Conservation (phyloP, 441 rosid species). For the Gossypium trilobum region DNA sequence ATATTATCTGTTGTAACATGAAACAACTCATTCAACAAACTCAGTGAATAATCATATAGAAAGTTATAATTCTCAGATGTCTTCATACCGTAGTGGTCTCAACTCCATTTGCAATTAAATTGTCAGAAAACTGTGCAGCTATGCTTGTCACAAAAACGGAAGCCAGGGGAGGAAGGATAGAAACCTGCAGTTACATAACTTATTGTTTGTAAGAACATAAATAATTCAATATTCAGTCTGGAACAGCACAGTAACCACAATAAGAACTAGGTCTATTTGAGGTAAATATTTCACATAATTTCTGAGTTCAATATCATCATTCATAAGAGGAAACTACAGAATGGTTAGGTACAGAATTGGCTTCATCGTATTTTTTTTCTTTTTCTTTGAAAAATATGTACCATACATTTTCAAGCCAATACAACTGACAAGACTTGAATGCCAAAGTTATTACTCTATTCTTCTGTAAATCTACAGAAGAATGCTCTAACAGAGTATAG, state of each 20-base stretch:
- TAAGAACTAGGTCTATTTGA: neutral
- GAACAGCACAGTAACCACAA: neutral
- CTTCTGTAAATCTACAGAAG: neutral
- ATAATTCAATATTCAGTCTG: conserved; percentile 1
- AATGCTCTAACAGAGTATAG: neutral
- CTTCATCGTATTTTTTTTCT: neutral
- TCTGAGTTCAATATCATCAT: conserved; percentile 1
- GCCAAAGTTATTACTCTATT: neutral
- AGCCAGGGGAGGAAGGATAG: conserved; percentile 93
- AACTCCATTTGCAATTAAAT: conserved; percentile 66
- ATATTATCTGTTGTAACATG: neutral
- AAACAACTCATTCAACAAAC: conserved; percentile 6
- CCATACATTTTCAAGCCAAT: neutral
- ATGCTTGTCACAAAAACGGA: conserved; percentile 63
- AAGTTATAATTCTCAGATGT: neutral
- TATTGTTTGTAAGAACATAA: conserved; percentile 8
- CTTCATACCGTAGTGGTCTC: conserved; percentile 65
- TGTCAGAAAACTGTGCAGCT: conserved; percentile 83
- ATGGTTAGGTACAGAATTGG: neutral
- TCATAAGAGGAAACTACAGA: neutral
- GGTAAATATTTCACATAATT: neutral
- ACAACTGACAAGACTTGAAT: neutral
- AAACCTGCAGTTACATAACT: conserved; percentile 53
- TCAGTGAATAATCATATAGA: neutral
- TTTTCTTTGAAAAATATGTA: neutral